Base-by-base conservation (phyloP, 2,329 filamentous ascomycete species). In the Aspergillus ustus region DNA sequence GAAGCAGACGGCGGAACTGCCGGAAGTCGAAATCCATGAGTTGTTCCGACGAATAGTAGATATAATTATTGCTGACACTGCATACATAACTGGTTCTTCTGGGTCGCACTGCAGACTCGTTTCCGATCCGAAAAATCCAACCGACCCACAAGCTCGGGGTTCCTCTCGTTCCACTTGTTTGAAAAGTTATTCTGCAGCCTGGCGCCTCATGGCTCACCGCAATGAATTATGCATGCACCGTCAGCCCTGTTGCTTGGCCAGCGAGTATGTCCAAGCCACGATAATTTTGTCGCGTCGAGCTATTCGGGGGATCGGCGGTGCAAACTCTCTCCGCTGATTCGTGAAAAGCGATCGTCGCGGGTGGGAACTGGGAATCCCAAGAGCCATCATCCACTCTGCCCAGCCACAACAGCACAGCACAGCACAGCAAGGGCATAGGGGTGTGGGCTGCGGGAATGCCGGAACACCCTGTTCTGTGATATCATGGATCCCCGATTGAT, bases 171-270 rank as follows among this genome's bases (percentile, higher is more conserved):
- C 43, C 43, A 45, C 17, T 45, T n/a, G 34, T 40, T 40, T 46
- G n/a, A 46, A 7, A 46, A 19, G 40, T 57, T 22, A 57, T 57
- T n/a, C 25, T 57, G 55, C 55, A 57, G 55, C 55, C 55, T 57
- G 46, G n/a, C 25, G 20, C 28, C 31, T 17, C 20, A 17, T 43
- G 31, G 46, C 20, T 45, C 34, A 50, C 54, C 45, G 34, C 45
- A 45, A 22, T 45, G 40, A 40, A 20, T 28, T 29, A 46, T 44
- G 52, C 25, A 28, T n/a, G n/a, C n/a, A 7, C 8, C 40, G 1
- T 34, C 8, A 20, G 52, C 25, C 20, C 15, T 40, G 45, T 51
- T 57, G 31, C 46, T 51, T 51, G 45, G 54, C 44, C 20, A 11
- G 49, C n/a, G 29, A 17, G 17, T 3, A 20, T 22, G 34, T 31